Evolutionary conservation across 148 eudicot species (phyloP), one percentile per base, ranked within the genome.

Genomic region (Rhododendron molle): DNA sequence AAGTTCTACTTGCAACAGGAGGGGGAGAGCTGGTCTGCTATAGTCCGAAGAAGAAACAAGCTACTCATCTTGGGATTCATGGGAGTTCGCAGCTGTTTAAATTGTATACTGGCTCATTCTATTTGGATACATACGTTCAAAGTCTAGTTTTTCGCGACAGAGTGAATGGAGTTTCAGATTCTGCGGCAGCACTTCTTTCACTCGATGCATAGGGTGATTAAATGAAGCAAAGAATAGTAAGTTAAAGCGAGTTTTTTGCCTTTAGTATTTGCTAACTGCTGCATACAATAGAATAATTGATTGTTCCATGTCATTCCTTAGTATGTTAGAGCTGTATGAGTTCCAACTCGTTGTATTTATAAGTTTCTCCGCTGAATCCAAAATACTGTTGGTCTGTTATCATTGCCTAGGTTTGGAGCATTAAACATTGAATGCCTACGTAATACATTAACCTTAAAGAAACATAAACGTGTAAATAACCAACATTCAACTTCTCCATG

Each of bases 91-190:
- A 30, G 2, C 76, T 5, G 1, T 21, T 32, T 32, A 3, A 10
- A 23, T 71, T 72, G 9, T 72, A 14, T 21, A 58, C 54, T 28
- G 71, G 52, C 36, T 83, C 86, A n/a, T 47, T 86, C 76, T 80
- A 21, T 76, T 26, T 73, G 65, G 86, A 80, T 32, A 76, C 60
- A 3, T 88, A 86, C 50, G 60, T 58, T n/a, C 82, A 86, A 58
- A 88, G 90, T 67, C 46, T 88, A 54, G 85, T 78, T 44, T 84
- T 88, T 69, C 81, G 86, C 0, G 62, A 32, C 78, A 36, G 44
- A 36, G 44, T 16, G 16, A 36, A 34, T 34, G 21, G 46, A 73
- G 78, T 73, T 20, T 34, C 44, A 36, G 78, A 73, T 73, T 73
- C 36, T 73, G 78, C 18, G n/a, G 43, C 5, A 34, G n/a, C 78